These are phyloP conservation scores for Gnomoniopsis smithogilvyi DNA, from an alignment of 2,329 filamentous ascomycete genomes.

Conservation along the genomic window DNA sequence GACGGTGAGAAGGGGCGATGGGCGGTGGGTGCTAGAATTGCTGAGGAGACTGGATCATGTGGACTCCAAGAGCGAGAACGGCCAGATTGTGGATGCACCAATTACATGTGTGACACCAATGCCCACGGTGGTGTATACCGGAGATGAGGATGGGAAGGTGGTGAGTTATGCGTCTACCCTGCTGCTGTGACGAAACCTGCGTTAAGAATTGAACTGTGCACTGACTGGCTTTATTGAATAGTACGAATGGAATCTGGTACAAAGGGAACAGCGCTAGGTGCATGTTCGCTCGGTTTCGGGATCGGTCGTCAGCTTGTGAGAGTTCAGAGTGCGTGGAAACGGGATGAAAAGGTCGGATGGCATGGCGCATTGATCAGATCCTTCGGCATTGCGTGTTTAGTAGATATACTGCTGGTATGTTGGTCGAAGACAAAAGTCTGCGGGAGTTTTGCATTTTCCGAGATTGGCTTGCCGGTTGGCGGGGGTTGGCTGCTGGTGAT, in stretches of 20 bases:
- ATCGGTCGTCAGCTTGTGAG: neutral
- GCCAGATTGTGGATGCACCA: slow-evolving; percentile 57
- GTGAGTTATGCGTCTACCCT: slow-evolving; percentile 50
- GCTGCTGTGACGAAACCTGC: neutral
- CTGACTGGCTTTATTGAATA: slow-evolving; percentile 25
- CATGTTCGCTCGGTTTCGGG: neutral
- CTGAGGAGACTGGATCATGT: slow-evolving; percentile 80
- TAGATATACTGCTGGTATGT: neutral
- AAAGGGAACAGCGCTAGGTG: slow-evolving; percentile 46
- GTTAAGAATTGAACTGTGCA: neutral
- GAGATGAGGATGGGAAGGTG: slow-evolving; percentile 89
- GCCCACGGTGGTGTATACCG: slow-evolving; percentile 82
- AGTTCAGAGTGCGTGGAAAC: neutral
- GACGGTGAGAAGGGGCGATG: slow-evolving; percentile 46
- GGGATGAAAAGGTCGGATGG: neutral
- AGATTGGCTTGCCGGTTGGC: neutral
- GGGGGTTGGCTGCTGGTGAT: neutral
- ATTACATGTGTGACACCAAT: slow-evolving; percentile 86
- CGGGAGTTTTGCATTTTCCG: neutral
- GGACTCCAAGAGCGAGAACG: slow-evolving; percentile 63
- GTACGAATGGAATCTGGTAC: slow-evolving; percentile 64
- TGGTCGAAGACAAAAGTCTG: neutral
- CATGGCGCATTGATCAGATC: neutral
- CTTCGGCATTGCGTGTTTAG: neutral
- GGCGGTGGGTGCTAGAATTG: slow-evolving; percentile 72